phyloP scores from a whole-genome alignment of 495 filamentous ascomycete species.

The Margaritispora aquatica region DNA sequence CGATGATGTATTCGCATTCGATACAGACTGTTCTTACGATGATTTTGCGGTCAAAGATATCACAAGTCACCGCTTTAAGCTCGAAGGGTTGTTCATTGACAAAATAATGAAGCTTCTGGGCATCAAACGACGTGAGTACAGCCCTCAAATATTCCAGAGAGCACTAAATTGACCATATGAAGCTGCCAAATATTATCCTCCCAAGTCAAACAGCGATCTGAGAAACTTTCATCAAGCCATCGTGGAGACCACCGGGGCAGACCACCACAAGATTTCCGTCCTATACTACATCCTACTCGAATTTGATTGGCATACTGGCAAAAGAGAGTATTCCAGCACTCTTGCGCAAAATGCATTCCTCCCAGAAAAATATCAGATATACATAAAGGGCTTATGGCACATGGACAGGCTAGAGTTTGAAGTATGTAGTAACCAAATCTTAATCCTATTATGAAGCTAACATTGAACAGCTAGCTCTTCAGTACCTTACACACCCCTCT shows the following conservation, averaged over 20 bases:
- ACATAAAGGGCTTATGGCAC: conserved; percentile 77
- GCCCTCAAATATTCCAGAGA: background rate
- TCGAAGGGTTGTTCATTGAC: conserved; percentile 72
- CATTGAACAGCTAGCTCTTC: conserved; percentile 50
- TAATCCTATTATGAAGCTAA: conserved; percentile 13
- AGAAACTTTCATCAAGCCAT: conserved; percentile 60
- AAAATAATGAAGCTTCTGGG: conserved; percentile 63
- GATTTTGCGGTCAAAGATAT: conserved; percentile 50
- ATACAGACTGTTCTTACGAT: conserved; percentile 57
- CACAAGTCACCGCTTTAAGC: conserved; percentile 49
- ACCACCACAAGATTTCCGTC: conserved; percentile 70
- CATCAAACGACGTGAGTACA: conserved; percentile 52
- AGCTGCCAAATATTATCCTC: conserved; percentile 63
- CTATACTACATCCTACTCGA: conserved; percentile 79
- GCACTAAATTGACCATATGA: background rate
- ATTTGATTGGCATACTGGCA: conserved; percentile 44
- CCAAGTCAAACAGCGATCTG: conserved; percentile 55
- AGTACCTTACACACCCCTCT: conserved; percentile 68
- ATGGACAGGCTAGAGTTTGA: conserved; percentile 66
- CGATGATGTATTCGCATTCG: conserved; percentile 55
- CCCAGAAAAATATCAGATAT: conserved; percentile 63
- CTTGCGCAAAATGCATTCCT: conserved; percentile 42
- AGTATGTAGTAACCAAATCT: conserved; percentile 27
- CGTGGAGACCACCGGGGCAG: conserved; percentile 45
- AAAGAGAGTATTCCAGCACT: conserved; percentile 37